Percentiles rank a stretch among this genome's conserved stretches.
Conservation (phyloP, 1,284 basidiomycete genomes). For the Pulveroboletus sp. region DNA sequence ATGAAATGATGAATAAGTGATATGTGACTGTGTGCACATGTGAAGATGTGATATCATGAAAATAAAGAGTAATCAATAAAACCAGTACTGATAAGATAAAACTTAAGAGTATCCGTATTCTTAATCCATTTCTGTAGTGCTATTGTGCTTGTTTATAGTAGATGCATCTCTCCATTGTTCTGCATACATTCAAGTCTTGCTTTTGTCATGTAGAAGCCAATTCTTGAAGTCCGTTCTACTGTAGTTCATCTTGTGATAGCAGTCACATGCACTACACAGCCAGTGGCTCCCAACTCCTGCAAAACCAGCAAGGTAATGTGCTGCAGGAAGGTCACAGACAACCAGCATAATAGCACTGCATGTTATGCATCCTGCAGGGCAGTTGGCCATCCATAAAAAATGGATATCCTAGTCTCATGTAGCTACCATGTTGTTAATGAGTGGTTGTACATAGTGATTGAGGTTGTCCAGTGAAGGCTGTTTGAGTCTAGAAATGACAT, state of each 20-base stretch:
- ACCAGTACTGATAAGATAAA: too few relatives aligned
- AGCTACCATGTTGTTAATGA: neutral
- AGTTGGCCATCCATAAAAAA: slow-evolving; percentile 6
- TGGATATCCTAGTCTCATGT: slow-evolving; percentile 8
- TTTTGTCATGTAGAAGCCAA: neutral
- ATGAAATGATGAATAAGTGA: too few relatives aligned
- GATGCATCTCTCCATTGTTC: too few relatives aligned
- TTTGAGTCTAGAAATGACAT: slow-evolving; percentile 3
- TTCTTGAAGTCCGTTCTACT: neutral
- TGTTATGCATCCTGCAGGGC: neutral
- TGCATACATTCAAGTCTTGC: neutral
- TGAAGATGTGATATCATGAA: too few relatives aligned
- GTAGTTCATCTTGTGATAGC: slow-evolving; percentile 3
- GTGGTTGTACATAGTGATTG: slow-evolving; percentile 11
- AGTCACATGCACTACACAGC: slow-evolving; percentile 7
- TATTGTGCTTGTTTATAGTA: too few relatives aligned
- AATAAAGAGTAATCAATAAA: too few relatives aligned
- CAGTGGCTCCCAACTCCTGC: slow-evolving; percentile 3
- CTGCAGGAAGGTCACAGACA: slow-evolving; percentile 13
- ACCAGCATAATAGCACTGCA: slow-evolving; percentile 1
- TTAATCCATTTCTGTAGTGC: too few relatives aligned
- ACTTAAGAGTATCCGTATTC: too few relatives aligned
- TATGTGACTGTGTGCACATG: too few relatives aligned
- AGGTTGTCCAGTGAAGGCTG: slow-evolving; percentile 9
- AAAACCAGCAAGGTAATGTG: slow-evolving; percentile 1